Base-by-base conservation (phyloP, 2,329 filamentous ascomycete species). In the Amphichorda felina region DNA sequence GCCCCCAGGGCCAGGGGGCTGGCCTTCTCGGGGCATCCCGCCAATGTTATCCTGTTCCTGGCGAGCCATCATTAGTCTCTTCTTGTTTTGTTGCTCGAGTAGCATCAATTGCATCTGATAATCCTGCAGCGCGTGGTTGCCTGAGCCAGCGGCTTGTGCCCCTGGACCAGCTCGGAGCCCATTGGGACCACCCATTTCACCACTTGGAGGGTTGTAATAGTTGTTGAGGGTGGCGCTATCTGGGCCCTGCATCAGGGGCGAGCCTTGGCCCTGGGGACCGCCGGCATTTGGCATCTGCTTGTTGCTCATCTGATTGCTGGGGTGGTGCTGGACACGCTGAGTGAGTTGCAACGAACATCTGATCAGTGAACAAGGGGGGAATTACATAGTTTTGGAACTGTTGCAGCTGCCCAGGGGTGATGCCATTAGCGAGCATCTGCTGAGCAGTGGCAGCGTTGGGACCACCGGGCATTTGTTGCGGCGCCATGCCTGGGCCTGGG, bases 21-120 rank as follows among this genome's bases (percentile, higher is more conserved):
- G 66, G 21, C 65, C 66, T 34, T 56, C 66, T 43, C 69, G 62
- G 26, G 65, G 61, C 43, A 68, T 64, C 16, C 57, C 63, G 28
- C 63, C 62, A 40, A 64, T 62, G 34, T 62, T 68, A 40, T 88
- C 84, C 55, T 89, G 82, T 53, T 87, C 76, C 51, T 79, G 81
- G 14, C 83, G 75, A 26, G 83, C 83, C 82, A 87, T 86, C 66
- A 87, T 77, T 33, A 89, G 66, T 14, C 83, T 69, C 59, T 87
- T 88, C 67, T 88, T 89, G 49, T 89, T 89, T 59, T 89, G 82
- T 57, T 88, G 83, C 58, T 89, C 83, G 13, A 89, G 69, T 34
- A 88, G 61, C 83, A 88, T 89, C 52, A 89, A 61, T 55, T 89
- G 83, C 82, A 88, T 88, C 61, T 89, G 83, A 49, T 89, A 89